These are phyloP conservation scores for Dendrocalamus sinicus DNA, from an alignment of 176 grass and related monocot genomes.

Conservation along the genomic window DNA sequence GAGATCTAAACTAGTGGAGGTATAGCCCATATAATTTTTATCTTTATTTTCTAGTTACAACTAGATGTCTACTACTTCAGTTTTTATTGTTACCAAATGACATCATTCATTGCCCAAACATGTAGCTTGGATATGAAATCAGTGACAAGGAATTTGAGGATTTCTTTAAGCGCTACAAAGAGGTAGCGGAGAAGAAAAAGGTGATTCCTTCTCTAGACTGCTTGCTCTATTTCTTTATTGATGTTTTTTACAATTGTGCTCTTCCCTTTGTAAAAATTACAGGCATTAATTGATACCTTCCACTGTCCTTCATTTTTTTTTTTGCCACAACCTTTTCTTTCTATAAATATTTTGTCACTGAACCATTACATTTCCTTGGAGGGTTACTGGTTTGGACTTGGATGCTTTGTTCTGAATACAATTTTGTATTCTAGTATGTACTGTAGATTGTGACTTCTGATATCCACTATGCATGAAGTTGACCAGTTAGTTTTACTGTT, in stretches of 20 bases:
- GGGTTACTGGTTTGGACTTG: background rate
- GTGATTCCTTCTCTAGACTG: conserved; percentile 34
- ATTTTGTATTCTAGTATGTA: background rate
- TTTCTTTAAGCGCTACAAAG: conserved; percentile 98
- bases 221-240: background rate
- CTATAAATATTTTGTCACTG: background rate
- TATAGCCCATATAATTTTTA: conserved; percentile 42
- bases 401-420: background rate
- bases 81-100: conserved; percentile 23
- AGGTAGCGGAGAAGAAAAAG: conserved; percentile 99
- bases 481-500: conserved; percentile 31
- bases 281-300: background rate
- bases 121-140: conserved; percentile 91
- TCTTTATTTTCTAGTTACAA: conserved; percentile 31
- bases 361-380: background rate
- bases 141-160: conserved; percentile 88
- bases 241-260: conserved; percentile 17
- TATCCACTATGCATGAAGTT: background rate
- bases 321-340: background rate
- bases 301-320: background rate
- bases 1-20: conserved; percentile 86
- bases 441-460: too few species aligned
- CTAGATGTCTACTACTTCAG: background rate
- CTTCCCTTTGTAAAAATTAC: background rate
- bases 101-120: conserved; percentile 10